A percentile compares a stretch with the other conserved stretches of the same genome.
Conservation (phyloP, 1,139 yeast species). For the Suhomyces maxii region DNA sequence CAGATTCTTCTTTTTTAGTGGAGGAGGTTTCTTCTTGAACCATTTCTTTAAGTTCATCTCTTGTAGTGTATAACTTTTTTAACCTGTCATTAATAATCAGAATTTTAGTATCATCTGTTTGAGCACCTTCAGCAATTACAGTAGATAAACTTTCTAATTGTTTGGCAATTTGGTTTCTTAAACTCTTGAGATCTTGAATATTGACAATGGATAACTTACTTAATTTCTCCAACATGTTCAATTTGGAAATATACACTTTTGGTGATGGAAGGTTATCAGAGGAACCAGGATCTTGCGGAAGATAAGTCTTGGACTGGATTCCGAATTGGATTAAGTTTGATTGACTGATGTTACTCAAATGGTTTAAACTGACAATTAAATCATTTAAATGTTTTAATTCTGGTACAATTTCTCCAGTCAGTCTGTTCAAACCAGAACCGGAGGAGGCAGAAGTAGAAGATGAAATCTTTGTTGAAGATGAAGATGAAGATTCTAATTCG, state of each 20-base stretch:
- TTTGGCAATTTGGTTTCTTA: slow-evolving; percentile 40
- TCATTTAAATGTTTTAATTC: slow-evolving; percentile 42
- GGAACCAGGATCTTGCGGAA: slow-evolving; percentile 41
- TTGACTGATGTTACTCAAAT: slow-evolving; percentile 33
- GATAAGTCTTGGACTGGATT: slow-evolving; percentile 42
- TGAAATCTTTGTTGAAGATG: neutral
- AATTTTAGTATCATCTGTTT: slow-evolving; percentile 46
- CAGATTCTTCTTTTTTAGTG: neutral
- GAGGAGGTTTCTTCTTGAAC: slow-evolving; percentile 25
- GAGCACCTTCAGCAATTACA: slow-evolving; percentile 42
- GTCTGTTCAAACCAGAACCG: neutral
- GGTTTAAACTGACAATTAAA: slow-evolving; percentile 30
- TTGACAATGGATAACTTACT: slow-evolving; percentile 37
- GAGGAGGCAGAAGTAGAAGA: neutral
- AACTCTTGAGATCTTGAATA: slow-evolving; percentile 38
- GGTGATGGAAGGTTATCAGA: slow-evolving; percentile 56
- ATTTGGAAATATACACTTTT: slow-evolving; percentile 45
- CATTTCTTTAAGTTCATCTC: slow-evolving; percentile 48
- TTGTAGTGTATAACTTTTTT: slow-evolving; percentile 36
- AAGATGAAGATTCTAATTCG: neutral
- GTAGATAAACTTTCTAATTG: slow-evolving; percentile 45
- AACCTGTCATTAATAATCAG: slow-evolving; percentile 43
- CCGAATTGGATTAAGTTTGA: slow-evolving; percentile 45
- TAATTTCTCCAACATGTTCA: slow-evolving; percentile 44
- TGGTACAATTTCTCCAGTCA: slow-evolving; percentile 26